phyloP scores from a whole-genome alignment of 805 yeast species.

The Starmerella sirachaensis region DNA sequence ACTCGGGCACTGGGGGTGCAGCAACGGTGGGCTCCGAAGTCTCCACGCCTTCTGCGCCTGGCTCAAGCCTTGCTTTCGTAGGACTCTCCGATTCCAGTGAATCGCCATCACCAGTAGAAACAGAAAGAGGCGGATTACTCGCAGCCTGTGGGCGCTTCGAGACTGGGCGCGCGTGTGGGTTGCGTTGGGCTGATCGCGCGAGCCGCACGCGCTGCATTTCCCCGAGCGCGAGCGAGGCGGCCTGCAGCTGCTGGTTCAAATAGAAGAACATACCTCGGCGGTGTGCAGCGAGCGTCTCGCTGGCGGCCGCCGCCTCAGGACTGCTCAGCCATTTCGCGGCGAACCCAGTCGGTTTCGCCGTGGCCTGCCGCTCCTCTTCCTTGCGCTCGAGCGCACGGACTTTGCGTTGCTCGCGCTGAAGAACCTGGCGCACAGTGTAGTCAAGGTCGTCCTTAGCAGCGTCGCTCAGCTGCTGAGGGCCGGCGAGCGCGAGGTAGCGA shows the following conservation, averaged over 20 bases:
- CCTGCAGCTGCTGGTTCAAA: constrained; percentile 26
- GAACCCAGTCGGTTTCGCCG: constrained; percentile 5
- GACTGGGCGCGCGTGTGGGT: background rate
- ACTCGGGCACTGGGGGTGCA: background rate
- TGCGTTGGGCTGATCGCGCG: constrained; percentile 15
- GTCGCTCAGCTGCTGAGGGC: constrained; percentile 25
- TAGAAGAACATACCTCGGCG: constrained; percentile 30
- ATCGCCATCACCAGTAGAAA: too few relatives aligned
- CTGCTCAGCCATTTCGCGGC: constrained; percentile 20
- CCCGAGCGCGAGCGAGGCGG: constrained; percentile 26
- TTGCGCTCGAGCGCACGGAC: constrained; percentile 20
- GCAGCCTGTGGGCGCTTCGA: background rate
- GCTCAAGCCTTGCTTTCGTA: too few relatives aligned
- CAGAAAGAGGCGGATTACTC: too few relatives aligned
- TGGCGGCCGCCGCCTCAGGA: constrained; percentile 22
- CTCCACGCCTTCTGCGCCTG: too few relatives aligned
- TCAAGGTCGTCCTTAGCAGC: constrained; percentile 32
- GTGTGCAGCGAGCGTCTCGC: constrained; percentile 26
- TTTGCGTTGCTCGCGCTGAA: constrained; percentile 27
- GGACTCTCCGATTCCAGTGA: too few relatives aligned
- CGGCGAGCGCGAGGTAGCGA: constrained; percentile 25
- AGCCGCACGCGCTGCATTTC: constrained; percentile 29
- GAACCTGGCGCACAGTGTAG: constrained; percentile 28
- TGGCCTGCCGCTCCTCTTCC: constrained; percentile 13
- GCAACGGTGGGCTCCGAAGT: background rate